These are phyloP conservation scores for Stygiomarasmius scandens DNA, from an alignment of 1,284 basidiomycete genomes.

Conservation along the genomic window DNA sequence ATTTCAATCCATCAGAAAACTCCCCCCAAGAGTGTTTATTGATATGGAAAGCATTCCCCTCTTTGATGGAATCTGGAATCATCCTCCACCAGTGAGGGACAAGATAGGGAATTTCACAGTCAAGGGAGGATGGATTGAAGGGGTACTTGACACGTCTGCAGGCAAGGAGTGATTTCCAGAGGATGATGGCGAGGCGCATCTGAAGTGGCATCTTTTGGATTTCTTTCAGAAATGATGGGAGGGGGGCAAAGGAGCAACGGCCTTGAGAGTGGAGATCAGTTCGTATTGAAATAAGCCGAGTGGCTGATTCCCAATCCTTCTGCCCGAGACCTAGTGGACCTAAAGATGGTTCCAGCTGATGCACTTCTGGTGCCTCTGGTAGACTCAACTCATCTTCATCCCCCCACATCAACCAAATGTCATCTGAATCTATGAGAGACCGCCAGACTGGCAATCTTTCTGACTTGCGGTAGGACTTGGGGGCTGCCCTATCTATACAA, in stretches of 20 bases:
- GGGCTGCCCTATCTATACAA: not conserved
- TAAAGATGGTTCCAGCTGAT: too few species aligned
- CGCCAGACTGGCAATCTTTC: not conserved
- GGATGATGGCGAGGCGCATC: not conserved
- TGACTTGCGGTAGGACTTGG: not conserved
- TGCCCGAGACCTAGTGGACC: too few species aligned
- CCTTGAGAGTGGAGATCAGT: not conserved
- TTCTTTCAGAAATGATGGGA: not conserved
- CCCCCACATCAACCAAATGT: not conserved
- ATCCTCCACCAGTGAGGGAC: not conserved
- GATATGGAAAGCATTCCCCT: not conserved
- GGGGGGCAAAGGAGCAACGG: not conserved
- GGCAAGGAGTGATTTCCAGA: not conserved
- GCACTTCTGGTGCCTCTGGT: not conserved
- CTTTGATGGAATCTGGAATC: not conserved
- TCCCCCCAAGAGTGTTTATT: not conserved
- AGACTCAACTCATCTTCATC: not conserved
- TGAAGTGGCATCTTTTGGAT: not conserved
- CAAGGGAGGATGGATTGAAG: not conserved
- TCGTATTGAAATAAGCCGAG: not conserved
- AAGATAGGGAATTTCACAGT: not conserved
- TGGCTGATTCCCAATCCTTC: not conserved
- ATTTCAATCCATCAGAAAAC: not conserved
- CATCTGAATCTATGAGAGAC: not conserved
- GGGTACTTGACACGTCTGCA: not conserved